Evolutionary conservation across 176 grass and related monocot species (phyloP).

Genomic region (Oryza brachyantha): DNA sequence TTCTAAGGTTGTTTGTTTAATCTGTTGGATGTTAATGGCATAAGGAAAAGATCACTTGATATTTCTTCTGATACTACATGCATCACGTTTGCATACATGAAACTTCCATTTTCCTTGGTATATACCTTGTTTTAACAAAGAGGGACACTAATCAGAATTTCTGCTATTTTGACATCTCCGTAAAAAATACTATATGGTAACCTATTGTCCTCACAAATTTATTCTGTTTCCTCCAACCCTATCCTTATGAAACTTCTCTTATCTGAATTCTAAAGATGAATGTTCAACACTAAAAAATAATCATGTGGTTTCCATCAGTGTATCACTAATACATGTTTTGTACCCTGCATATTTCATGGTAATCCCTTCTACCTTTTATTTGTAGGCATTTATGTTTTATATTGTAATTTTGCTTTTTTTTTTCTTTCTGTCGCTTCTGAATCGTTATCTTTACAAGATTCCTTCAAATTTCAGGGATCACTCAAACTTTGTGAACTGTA

Average conservation of each 20-base stretch:
- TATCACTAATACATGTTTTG: background rate
- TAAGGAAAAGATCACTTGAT: background rate
- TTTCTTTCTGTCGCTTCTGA: background rate
- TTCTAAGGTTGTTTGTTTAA: constrained; percentile 10
- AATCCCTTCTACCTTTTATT: background rate
- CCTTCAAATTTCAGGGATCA: constrained; percentile 69
- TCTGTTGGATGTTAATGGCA: background rate
- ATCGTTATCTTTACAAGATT: background rate
- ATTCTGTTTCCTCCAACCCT: constrained; percentile 1
- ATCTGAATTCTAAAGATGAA: background rate
- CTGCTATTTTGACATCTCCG: background rate
- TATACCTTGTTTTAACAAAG: background rate
- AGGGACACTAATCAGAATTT: background rate
- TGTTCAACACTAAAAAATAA: background rate
- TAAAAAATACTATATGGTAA: background rate
- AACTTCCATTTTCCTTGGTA: constrained; percentile 22
- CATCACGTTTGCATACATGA: background rate
- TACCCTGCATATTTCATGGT: constrained; percentile 20
- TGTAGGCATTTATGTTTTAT: background rate
- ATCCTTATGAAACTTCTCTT: constrained; percentile 1
- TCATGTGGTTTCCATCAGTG: background rate
- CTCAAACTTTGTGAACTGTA: constrained; percentile 94
- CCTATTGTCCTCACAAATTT: constrained; percentile 1
- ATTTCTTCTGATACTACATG: constrained; percentile 1
- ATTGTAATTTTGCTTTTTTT: constrained; percentile 18